These are phyloP conservation scores for Musa troglodytarum DNA, from an alignment of 176 grass and related monocot genomes.

Conservation along the genomic window DNA sequence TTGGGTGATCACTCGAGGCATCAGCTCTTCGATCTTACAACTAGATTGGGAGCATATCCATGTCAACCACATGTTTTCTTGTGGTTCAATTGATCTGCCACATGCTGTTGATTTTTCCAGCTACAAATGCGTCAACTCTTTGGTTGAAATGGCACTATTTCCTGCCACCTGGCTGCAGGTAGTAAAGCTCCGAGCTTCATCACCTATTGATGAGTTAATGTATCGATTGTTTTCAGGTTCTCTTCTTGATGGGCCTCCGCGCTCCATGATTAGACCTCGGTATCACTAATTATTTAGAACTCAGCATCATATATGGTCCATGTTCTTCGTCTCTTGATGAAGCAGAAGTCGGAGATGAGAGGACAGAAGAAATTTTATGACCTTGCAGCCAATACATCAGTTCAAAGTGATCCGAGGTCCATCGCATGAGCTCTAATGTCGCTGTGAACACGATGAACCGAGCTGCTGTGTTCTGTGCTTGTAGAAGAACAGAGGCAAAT, in stretches of 20 bases:
- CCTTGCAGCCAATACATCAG: not conserved
- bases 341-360: not conserved
- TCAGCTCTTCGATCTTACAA: not conserved
- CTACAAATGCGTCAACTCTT: not conserved
- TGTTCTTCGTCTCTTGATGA: not conserved
- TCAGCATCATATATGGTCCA: not conserved
- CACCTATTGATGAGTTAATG: not conserved
- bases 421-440: too few species aligned
- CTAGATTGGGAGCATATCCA: not conserved
- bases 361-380: not conserved
- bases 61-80: not conserved
- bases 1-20: not conserved
- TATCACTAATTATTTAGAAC: not conserved
- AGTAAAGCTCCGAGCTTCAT: not conserved
- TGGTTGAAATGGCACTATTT: not conserved
- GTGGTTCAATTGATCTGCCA: not conserved
- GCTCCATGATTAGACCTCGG: not conserved
- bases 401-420: too few species aligned
- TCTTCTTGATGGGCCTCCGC: too few species aligned
- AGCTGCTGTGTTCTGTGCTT: too few species aligned
- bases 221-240: not conserved
- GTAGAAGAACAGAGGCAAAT: not conserved
- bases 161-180: not conserved
- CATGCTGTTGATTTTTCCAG: not conserved
- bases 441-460: too few species aligned